A percentile compares a stretch with the other conserved stretches of the same genome.
phyloP scores from a whole-genome alignment of 2,329 filamentous ascomycete species.

The Phaeophleospora eucalypticola region DNA sequence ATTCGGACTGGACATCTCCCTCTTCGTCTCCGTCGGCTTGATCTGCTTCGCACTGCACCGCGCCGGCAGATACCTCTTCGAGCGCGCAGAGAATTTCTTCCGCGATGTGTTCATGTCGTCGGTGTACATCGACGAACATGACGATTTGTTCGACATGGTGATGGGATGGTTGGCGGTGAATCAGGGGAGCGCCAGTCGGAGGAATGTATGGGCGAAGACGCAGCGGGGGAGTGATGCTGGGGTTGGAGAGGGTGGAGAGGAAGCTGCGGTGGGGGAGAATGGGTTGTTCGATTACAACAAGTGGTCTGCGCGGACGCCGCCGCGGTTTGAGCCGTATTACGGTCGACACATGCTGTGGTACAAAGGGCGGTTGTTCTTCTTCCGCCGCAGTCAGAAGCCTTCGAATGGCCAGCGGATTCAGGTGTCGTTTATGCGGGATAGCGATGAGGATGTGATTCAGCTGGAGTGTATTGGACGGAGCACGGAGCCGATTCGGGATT shows the following conservation, averaged over 20 bases:
- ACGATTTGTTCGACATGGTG: slow-evolving; percentile 42
- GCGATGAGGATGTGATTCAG: slow-evolving; percentile 41
- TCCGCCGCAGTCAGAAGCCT: slow-evolving; percentile 36
- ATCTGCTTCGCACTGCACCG: slow-evolving; percentile 41
- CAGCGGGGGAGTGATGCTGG: slow-evolving; percentile 32
- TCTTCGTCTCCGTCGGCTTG: slow-evolving; percentile 43
- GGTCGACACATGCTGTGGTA: slow-evolving; percentile 44
- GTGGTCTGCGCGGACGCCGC: slow-evolving; percentile 46
- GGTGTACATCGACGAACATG: slow-evolving; percentile 43
- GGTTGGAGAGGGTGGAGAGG: slow-evolving; percentile 23
- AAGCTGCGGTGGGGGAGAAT: slow-evolving; percentile 35
- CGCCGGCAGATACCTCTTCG: slow-evolving; percentile 36
- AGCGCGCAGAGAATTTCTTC: slow-evolving; percentile 31
- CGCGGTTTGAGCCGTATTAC: slow-evolving; percentile 48
- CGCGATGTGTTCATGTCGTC: slow-evolving; percentile 39
- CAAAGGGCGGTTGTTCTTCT: slow-evolving; percentile 40
- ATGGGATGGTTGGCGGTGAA: slow-evolving; percentile 44
- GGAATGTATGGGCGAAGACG: slow-evolving; percentile 40
- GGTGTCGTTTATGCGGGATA: slow-evolving; percentile 20
- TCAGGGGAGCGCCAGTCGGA: slow-evolving; percentile 33
- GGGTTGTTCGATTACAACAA: slow-evolving; percentile 49
- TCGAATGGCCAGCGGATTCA: slow-evolving; percentile 26
- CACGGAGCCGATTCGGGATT: slow-evolving; percentile 46
- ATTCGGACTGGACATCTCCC: slow-evolving; percentile 47
- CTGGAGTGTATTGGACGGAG: slow-evolving; percentile 47